Conservation (phyloP, 1,139 yeast species). For the Pichiaceae sp. region DNA sequence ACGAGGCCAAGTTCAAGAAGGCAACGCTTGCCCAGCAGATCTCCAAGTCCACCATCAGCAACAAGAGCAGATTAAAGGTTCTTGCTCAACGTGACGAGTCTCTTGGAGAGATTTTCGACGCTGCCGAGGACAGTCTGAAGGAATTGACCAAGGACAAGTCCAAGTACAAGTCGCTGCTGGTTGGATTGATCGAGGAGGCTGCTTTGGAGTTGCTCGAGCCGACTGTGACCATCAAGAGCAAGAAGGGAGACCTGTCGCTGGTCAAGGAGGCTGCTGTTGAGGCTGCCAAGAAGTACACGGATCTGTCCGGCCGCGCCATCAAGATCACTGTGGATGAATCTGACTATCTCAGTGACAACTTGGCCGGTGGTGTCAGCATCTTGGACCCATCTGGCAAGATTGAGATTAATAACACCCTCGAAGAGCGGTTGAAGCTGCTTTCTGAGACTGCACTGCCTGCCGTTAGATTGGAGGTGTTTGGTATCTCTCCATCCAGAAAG, state of each 20-base stretch:
- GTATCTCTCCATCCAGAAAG: conserved; percentile 79
- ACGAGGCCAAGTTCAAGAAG: conserved; percentile 81
- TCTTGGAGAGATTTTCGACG: conserved; percentile 64
- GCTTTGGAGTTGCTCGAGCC: conserved; percentile 68
- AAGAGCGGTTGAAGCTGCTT: conserved; percentile 81
- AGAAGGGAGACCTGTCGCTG: conserved; percentile 56
- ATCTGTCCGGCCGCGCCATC: conserved; percentile 44
- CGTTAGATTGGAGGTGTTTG: conserved; percentile 83
- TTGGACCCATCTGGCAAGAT: conserved; percentile 71
- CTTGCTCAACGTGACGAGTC: conserved; percentile 82
- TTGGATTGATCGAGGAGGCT: conserved; percentile 80
- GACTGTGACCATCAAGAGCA: conserved; percentile 54
- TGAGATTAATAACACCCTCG: conserved; percentile 85
- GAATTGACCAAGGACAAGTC: conserved; percentile 42
- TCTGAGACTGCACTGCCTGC: conserved; percentile 87
- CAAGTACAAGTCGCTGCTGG: conserved; percentile 61
- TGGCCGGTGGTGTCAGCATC: conserved; percentile 81
- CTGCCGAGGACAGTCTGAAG: conserved; percentile 56
- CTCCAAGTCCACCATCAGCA: conserved; percentile 88
- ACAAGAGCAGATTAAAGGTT: conserved; percentile 88
- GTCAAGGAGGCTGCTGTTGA: conserved; percentile 57
- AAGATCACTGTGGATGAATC: conserved; percentile 47
- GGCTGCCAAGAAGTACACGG: conserved; percentile 58
- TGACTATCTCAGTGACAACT: conserved; percentile 47
- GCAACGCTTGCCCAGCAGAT: conserved; percentile 91